Evolutionary conservation across 495 filamentous ascomycete genomes (phyloP).

Genomic region (Alectoria sarmentosa): DNA sequence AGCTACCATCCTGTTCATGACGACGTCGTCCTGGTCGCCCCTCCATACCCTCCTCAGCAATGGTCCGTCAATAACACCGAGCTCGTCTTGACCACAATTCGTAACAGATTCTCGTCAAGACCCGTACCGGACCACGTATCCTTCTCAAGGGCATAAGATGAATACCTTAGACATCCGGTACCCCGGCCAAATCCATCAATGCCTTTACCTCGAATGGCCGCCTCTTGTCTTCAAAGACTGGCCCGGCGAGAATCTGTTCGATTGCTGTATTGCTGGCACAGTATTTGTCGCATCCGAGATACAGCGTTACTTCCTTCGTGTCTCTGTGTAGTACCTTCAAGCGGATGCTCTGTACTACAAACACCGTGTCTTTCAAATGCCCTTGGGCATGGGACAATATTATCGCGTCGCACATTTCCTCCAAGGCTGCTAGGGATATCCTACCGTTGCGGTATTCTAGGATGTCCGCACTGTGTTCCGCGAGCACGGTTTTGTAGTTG

Average conservation of each 20-base stretch:
- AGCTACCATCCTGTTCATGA: too few relatives aligned
- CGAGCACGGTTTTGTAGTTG: not conserved
- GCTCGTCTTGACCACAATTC: not conserved
- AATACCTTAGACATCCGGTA: not conserved
- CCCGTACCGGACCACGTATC: not conserved
- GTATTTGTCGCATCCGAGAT: not conserved
- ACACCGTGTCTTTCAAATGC: not conserved
- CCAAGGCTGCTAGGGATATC: not conserved
- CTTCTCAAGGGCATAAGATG: not conserved
- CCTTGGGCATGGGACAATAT: not conserved
- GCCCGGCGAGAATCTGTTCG: not conserved
- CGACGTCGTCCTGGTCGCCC: too few relatives aligned
- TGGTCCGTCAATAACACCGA: not conserved
- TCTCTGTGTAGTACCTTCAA: not conserved
- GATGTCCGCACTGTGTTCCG: not conserved
- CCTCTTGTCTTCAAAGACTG: not conserved
- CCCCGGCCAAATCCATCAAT: not conserved
- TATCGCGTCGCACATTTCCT: not conserved
- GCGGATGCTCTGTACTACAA: not conserved
- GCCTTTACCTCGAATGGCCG: not conserved
- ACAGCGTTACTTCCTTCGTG: not conserved
- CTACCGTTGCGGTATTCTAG: not conserved
- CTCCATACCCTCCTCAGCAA: too few relatives aligned
- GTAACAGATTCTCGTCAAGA: not conserved
- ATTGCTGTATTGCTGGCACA: not conserved